Percentiles rank a stretch among this genome's conserved stretches.
These are phyloP conservation scores for Oryza punctata DNA, from an alignment of 176 grass and related monocot species.

Conservation along the genomic window DNA sequence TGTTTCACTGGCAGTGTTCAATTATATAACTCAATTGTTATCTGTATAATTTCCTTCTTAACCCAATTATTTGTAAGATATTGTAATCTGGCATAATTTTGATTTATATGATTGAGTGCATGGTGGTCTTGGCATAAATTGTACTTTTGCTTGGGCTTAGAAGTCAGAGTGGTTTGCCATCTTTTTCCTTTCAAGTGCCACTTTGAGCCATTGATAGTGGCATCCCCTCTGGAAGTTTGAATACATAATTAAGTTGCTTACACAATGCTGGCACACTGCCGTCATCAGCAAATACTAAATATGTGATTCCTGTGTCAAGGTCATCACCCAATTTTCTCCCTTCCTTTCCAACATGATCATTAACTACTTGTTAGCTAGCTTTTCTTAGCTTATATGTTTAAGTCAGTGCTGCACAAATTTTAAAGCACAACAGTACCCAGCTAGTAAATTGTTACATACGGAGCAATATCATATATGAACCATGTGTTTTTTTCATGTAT, in stretches of 20 bases:
- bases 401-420: not conserved
- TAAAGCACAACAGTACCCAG: not conserved
- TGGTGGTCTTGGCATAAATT: not conserved
- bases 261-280: not conserved
- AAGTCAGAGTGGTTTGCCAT: not conserved
- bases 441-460: not conserved
- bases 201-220: not conserved
- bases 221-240: not conserved
- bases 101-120: conserved; percentile 2
- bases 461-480: not conserved
- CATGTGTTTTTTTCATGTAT: not conserved
- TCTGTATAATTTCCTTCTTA: not conserved
- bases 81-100: not conserved
- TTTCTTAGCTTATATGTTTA: not conserved
- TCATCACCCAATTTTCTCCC: not conserved
- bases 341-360: not conserved
- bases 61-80: not conserved
- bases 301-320: not conserved
- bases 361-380: not conserved
- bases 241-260: conserved; percentile 9
- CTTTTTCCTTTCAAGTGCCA: not conserved
- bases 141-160: not conserved
- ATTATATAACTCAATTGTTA: not conserved
- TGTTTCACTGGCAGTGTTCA: not conserved
- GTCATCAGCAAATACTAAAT: not conserved